Conservation (phyloP, 352 stramenopile genomes). For the Pythium insidiosum region DNA sequence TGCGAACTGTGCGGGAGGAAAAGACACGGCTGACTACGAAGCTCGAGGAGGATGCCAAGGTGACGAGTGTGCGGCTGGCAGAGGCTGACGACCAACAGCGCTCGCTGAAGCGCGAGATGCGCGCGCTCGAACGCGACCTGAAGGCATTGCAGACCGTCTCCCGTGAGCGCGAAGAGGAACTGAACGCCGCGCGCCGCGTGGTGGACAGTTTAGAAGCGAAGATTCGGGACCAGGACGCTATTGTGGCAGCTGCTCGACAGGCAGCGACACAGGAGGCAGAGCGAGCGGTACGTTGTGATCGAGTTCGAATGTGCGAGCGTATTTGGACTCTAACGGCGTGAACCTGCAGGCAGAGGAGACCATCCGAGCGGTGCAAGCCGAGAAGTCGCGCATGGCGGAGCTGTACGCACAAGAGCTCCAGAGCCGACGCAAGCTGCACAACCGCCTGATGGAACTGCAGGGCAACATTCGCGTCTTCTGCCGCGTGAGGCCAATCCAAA, state of each 20-base stretch:
- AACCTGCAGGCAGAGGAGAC: conserved; percentile 44
- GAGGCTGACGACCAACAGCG: conserved; percentile 48
- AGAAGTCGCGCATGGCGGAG: conserved; percentile 49
- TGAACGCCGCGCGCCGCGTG: conserved; percentile 18
- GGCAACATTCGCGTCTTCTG: conserved; percentile 93
- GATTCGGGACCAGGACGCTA: conserved; percentile 23
- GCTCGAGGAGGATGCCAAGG: conserved; percentile 8
- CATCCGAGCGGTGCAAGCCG: conserved; percentile 34
- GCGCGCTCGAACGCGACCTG: conserved; percentile 48
- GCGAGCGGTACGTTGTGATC: conserved; percentile 40
- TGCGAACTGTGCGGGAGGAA: neutral
- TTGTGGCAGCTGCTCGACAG: conserved; percentile 21
- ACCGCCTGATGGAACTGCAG: conserved; percentile 87
- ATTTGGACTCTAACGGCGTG: no score
- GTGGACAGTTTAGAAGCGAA: conserved; percentile 30
- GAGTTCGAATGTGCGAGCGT: no score
- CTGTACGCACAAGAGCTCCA: conserved; percentile 70
- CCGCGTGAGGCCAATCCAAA: conserved; percentile 80
- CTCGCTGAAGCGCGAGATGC: conserved; percentile 43
- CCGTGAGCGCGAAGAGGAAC: conserved; percentile 49
- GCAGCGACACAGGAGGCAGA: conserved; percentile 35
- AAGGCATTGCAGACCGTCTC: conserved; percentile 36
- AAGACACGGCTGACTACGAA: conserved; percentile 2
- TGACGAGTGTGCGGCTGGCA: conserved; percentile 13
- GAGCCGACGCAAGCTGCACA: conserved; percentile 77